Evolutionary conservation across 768 basidiomycete species (phyloP).

Genomic region (Clavulina sp.): DNA sequence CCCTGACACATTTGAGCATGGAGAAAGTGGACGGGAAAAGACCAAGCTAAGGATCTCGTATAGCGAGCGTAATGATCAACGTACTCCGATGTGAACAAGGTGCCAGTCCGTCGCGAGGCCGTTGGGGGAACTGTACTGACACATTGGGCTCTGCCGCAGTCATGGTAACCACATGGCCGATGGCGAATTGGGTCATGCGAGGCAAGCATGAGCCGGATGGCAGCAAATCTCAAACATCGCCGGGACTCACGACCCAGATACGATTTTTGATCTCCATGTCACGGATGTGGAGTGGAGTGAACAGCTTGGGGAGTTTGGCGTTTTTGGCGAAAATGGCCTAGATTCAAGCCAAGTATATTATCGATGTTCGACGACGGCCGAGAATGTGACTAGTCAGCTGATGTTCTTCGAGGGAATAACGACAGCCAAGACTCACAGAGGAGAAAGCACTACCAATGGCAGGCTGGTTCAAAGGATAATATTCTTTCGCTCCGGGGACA

Average conservation of each 20-base stretch:
- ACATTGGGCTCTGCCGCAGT: conserved; percentile 48
- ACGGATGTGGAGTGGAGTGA: conserved; percentile 45
- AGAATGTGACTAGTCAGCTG: background rate
- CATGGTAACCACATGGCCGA: too few relatives aligned
- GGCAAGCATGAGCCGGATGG: background rate
- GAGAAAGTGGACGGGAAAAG: background rate
- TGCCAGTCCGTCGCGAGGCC: conserved; percentile 76
- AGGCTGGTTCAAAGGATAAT: conserved; percentile 43
- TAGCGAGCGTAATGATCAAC: conserved; percentile 5
- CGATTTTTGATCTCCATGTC: conserved; percentile 56
- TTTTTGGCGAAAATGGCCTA: conserved; percentile 25
- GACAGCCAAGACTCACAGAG: conserved; percentile 13
- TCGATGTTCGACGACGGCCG: background rate
- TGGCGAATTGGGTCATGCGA: too few relatives aligned
- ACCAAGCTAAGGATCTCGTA: too few relatives aligned
- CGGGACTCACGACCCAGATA: conserved; percentile 38
- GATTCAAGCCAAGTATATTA: background rate
- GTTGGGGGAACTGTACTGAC: conserved; percentile 57
- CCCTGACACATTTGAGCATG: conserved; percentile 20
- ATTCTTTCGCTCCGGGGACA: conserved; percentile 36
- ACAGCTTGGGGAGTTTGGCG: conserved; percentile 35
- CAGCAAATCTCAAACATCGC: background rate
- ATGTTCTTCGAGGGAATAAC: background rate
- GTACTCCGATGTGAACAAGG: conserved; percentile 54
- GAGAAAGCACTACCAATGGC: conserved; percentile 29